Percentiles rank a stretch among this genome's conserved stretches.
phyloP scores from a whole-genome alignment of 1,139 yeast genomes.

The Geotrichum cucujoidarum region DNA sequence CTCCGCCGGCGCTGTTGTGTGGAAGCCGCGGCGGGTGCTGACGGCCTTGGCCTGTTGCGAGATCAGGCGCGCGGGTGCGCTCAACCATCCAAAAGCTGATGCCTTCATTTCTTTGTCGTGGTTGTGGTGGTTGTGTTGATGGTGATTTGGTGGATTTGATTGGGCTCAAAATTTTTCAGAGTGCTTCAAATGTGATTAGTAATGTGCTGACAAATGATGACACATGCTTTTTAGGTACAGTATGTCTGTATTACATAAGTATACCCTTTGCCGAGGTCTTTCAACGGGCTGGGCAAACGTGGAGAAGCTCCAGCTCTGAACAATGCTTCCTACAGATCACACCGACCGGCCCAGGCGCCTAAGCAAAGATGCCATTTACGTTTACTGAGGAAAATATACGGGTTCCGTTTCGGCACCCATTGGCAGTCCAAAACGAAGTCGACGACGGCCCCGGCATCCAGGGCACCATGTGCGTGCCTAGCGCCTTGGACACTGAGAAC shows the following conservation, averaged over 20 bases:
- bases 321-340: too few relatives aligned
- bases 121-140: neutral
- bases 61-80: neutral
- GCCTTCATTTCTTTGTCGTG: neutral
- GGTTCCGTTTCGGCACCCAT: constrained; percentile 18
- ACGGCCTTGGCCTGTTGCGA: neutral
- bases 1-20: constrained; percentile 10
- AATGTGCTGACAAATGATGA: neutral
- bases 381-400: constrained; percentile 15
- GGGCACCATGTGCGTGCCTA: constrained; percentile 19
- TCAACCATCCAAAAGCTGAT: constrained; percentile 9
- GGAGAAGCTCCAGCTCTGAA: neutral
- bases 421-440: constrained; percentile 15
- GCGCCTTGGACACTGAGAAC: neutral
- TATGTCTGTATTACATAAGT: too few relatives aligned
- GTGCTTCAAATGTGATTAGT: neutral
- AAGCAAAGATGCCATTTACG: neutral
- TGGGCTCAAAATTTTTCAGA: constrained; percentile 6
- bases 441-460: constrained; percentile 9
- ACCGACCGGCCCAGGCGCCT: neutral
- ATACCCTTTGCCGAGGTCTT: too few relatives aligned
- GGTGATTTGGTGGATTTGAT: neutral
- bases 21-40: constrained; percentile 6
- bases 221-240: neutral
- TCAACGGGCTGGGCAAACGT: neutral